A percentile compares a stretch with the other conserved stretches of the same genome.
These are phyloP conservation scores for Gastrolobium bilobum DNA, from an alignment of 306 rosid genomes.

Conservation along the genomic window DNA sequence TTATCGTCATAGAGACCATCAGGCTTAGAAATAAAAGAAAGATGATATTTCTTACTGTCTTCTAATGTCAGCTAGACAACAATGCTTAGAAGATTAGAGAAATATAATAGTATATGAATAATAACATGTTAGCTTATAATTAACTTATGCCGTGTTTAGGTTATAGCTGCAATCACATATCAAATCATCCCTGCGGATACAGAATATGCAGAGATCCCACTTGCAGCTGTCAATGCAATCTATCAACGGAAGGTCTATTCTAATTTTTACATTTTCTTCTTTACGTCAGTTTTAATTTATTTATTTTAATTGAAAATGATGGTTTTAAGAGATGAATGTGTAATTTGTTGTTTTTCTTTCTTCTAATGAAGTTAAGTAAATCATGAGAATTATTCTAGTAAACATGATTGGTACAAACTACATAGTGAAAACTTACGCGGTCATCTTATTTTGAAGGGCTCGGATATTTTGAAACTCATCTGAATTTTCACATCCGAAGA, in stretches of 20 bases:
- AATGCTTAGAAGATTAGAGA: neutral
- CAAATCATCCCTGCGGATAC: slow-evolving; percentile 94
- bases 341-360: slow-evolving; percentile 24
- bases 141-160: slow-evolving; percentile 55
- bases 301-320: slow-evolving; percentile 1
- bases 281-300: neutral
- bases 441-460: slow-evolving; percentile 33
- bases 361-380: slow-evolving; percentile 26
- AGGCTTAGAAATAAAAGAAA: slow-evolving; percentile 6
- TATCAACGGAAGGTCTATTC: slow-evolving; percentile 76
- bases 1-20: slow-evolving; percentile 32
- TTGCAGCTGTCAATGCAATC: slow-evolving; percentile 77
- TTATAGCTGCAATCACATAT: slow-evolving; percentile 84
- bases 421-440: slow-evolving; percentile 18
- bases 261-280: neutral
- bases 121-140: neutral
- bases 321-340: neutral
- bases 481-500: neutral
- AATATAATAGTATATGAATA: neutral
- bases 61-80: slow-evolving; percentile 34
- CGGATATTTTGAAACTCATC: slow-evolving; percentile 9
- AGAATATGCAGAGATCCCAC: slow-evolving; percentile 91
- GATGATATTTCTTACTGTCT: neutral
- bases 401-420: neutral
- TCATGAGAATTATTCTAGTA: slow-evolving; percentile 16